Conservation (phyloP, 2,329 filamentous ascomycete genomes). For the Verticillium albo-atrum region DNA sequence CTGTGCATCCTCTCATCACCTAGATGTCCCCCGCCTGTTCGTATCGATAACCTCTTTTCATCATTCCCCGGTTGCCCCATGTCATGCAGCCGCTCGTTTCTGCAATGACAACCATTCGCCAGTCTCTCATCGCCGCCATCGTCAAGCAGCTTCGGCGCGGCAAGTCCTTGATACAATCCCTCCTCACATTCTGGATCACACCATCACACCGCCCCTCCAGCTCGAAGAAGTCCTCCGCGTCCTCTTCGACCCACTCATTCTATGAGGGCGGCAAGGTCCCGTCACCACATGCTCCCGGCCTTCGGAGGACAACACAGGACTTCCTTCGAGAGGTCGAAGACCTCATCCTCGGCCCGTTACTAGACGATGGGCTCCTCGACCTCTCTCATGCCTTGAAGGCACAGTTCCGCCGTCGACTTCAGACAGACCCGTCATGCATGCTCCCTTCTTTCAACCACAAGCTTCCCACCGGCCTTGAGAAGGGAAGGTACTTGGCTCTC, state of each 20-base stretch:
- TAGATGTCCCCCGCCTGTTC: slow-evolving; percentile 11
- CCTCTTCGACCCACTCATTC: background rate
- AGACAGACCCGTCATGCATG: slow-evolving; percentile 54
- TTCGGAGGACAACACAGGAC: slow-evolving; percentile 32
- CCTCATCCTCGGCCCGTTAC: slow-evolving; percentile 43
- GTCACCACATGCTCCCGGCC: background rate
- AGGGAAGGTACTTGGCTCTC: slow-evolving; percentile 56
- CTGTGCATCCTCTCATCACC: slow-evolving; percentile 9
- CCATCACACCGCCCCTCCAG: background rate
- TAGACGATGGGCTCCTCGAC: slow-evolving; percentile 36
- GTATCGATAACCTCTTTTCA: background rate
- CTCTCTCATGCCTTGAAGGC: slow-evolving; percentile 47
- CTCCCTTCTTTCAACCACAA: slow-evolving; percentile 63
- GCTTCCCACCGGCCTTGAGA: slow-evolving; percentile 56
- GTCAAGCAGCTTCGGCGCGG: slow-evolving; percentile 55
- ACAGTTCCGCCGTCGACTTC: slow-evolving; percentile 50
- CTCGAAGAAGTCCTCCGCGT: slow-evolving; percentile 6
- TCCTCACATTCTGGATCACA: slow-evolving; percentile 30
- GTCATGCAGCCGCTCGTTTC: slow-evolving; percentile 48
- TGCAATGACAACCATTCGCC: slow-evolving; percentile 54
- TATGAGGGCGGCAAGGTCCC: background rate
- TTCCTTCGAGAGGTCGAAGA: slow-evolving; percentile 55
- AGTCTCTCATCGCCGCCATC: slow-evolving; percentile 48
- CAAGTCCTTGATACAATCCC: slow-evolving; percentile 53
- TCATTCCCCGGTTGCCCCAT: slow-evolving; percentile 14